Base-by-base conservation (phyloP, 257 asterid species). In the Solanum arcanum region DNA sequence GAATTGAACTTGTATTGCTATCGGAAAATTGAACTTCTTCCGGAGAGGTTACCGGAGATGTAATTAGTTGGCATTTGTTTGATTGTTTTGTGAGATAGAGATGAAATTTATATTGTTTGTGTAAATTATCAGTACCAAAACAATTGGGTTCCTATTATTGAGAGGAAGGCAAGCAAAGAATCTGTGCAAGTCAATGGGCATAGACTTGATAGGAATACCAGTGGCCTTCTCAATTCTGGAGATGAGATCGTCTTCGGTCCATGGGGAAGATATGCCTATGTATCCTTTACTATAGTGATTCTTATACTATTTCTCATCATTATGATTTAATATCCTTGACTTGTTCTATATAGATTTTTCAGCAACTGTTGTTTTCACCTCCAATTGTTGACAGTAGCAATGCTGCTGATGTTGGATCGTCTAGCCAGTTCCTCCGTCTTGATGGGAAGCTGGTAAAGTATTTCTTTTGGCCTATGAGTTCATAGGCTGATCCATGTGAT, bases 241-340 rank as follows among this genome's bases (percentile, higher is more conserved):
- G 98, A 96, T 91, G 95, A 94, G 90, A 86, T 96, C 91, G 90
- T 91, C 83, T 96, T 96, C 73, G 98, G 98, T 68, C 86, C 88
- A 87, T 92, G 78, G 39, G 98, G 97, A 77, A 91, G 80, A 86
- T 94, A 92, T 93, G 94, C 97, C 89, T 94, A 94, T 88, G 98
- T 95, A 95, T 95, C 97, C 95, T 94, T 52, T 69, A 75, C n/a
- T 56, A 18, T 56, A 18, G 62, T 18, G n/a, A 56, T 56, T 75
- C 56, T 75, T 21, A 37, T 74, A 74, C 33, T 41, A 23, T 39
- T 74, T 74, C 49, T 74, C 56, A 23, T 41, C 12, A 6, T 75
- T 75, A 72, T 72, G 39, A 35, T 72, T 77, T 81, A 86, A 72
- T 80, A 64, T 94, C 96, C 96, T 94, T 93, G 86, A 93, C 83